A percentile compares a stretch with the other conserved stretches of the same genome.
Conservation (phyloP, 1,284 basidiomycete species). For the Pholiota adiposa region DNA sequence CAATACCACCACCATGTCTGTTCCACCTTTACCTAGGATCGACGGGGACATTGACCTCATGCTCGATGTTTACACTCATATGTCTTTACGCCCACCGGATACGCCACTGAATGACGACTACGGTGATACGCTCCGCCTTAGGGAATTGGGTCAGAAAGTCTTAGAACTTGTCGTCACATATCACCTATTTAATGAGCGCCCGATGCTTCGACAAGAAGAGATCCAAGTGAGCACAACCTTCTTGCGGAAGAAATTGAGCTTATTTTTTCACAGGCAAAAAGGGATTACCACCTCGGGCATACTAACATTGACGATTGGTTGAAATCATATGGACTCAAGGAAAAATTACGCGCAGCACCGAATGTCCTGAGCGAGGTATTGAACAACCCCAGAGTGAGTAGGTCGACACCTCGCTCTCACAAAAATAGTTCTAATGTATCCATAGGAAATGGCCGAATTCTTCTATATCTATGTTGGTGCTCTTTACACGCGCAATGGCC, state of each 20-base stretch:
- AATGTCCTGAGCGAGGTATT: constrained; percentile 29
- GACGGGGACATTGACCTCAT: constrained; percentile 53
- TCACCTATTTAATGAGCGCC: constrained; percentile 45
- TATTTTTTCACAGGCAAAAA: constrained; percentile 30
- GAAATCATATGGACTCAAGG: constrained; percentile 44
- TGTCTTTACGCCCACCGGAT: constrained; percentile 31
- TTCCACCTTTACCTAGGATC: constrained; percentile 48
- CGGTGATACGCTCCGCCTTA: constrained; percentile 52
- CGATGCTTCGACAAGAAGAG: constrained; percentile 40
- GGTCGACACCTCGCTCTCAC: not conserved
- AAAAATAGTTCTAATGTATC: constrained; percentile 8
- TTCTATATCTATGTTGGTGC: constrained; percentile 59
- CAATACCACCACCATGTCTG: constrained; percentile 23
- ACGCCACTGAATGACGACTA: constrained; percentile 38
- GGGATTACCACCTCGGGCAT: constrained; percentile 29
- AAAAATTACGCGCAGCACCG: constrained; percentile 43
- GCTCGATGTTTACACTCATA: constrained; percentile 55
- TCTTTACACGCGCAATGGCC: constrained; percentile 48
- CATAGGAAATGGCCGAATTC: constrained; percentile 50
- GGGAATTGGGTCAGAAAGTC: constrained; percentile 48
- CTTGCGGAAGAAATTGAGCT: constrained; percentile 1
- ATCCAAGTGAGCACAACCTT: constrained; percentile 40
- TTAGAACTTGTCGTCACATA: constrained; percentile 48
- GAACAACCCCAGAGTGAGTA: constrained; percentile 38
- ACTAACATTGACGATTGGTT: constrained; percentile 45